These are phyloP conservation scores for Barnettozyma californica DNA, from an alignment of 805 yeast genomes.

Conservation along the genomic window DNA sequence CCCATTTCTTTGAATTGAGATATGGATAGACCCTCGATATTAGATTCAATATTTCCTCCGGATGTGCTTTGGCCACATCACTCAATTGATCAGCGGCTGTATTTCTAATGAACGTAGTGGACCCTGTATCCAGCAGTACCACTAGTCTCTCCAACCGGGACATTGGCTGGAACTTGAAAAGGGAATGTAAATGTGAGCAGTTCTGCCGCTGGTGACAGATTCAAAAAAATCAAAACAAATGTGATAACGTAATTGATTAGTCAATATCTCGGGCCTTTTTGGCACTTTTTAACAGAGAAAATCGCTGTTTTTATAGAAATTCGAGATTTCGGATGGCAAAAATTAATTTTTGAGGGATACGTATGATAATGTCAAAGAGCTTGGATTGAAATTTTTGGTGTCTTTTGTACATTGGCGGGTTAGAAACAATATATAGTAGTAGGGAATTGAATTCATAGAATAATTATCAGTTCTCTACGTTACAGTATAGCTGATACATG, in stretches of 20 bases:
- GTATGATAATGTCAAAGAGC: background rate
- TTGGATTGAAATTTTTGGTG: too few relatives aligned
- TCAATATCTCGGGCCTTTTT: background rate
- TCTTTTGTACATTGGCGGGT: background rate
- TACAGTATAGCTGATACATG: background rate
- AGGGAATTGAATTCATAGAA: background rate
- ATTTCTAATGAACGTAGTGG: conserved; percentile 86
- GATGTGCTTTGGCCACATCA: conserved; percentile 89
- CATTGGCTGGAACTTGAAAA: conserved; percentile 14
- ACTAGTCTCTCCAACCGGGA: conserved; percentile 42
- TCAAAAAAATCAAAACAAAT: background rate
- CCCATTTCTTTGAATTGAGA: conserved; percentile 83
- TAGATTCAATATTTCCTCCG: conserved; percentile 81
- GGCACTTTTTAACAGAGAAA: conserved; percentile 3
- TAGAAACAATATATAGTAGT: background rate
- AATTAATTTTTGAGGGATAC: background rate
- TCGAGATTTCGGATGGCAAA: conserved; percentile 2
- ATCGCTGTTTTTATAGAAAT: conserved; percentile 9
- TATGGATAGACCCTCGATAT: conserved; percentile 90
- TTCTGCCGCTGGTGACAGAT: background rate
- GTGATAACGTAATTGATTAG: background rate
- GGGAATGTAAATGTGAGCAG: background rate
- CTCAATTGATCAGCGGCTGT: conserved; percentile 97
- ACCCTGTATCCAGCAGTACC: conserved; percentile 77
- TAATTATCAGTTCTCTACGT: background rate